Evolutionary conservation across 2,329 filamentous ascomycete species (phyloP).

Genomic region (Hirsutella rhossiliensis): DNA sequence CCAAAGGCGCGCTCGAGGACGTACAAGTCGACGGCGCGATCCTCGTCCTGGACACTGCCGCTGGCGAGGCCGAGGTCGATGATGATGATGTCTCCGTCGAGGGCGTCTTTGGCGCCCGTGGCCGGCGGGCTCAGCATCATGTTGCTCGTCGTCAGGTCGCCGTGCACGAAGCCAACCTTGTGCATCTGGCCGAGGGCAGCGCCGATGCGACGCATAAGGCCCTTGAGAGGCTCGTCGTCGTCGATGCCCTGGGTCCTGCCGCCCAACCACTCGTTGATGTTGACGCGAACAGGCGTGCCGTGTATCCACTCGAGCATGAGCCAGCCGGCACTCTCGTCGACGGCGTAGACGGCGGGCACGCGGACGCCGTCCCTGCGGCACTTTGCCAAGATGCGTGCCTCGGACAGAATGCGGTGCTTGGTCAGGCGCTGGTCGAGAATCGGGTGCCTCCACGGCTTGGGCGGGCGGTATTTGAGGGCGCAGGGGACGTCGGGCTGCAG

Average conservation of each 20-base stretch:
- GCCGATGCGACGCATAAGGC: conserved; percentile 60
- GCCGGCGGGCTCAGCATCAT: conserved; percentile 55
- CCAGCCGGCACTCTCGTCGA: conserved; percentile 55
- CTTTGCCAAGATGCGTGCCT: conserved; percentile 74
- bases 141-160: conserved; percentile 94
- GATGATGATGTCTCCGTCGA: conserved; percentile 68
- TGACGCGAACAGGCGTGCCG: conserved; percentile 56
- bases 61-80: conserved; percentile 92
- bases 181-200: conserved; percentile 65
- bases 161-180: conserved; percentile 77
- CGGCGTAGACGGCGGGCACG: conserved; percentile 71
- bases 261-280: conserved; percentile 57
- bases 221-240: conserved; percentile 39
- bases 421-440: conserved; percentile 80
- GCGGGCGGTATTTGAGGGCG: conserved; percentile 82
- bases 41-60: conserved; percentile 74
- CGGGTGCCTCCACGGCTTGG: conserved; percentile 86
- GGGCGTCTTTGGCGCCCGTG: conserved; percentile 11
- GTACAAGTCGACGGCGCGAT: conserved; percentile 90
- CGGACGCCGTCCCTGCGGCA: conserved; percentile 66
- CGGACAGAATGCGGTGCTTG: conserved; percentile 73
- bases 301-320: conserved; percentile 77
- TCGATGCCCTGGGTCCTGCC: conserved; percentile 25
- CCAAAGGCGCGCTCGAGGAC: conserved; percentile 90
- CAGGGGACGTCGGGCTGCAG: conserved; percentile 55